Evolutionary conservation across 208 protist genomes (phyloP), one percentile per base, ranked within the genome.

Genomic region (Wallacemonas rigidus): DNA sequence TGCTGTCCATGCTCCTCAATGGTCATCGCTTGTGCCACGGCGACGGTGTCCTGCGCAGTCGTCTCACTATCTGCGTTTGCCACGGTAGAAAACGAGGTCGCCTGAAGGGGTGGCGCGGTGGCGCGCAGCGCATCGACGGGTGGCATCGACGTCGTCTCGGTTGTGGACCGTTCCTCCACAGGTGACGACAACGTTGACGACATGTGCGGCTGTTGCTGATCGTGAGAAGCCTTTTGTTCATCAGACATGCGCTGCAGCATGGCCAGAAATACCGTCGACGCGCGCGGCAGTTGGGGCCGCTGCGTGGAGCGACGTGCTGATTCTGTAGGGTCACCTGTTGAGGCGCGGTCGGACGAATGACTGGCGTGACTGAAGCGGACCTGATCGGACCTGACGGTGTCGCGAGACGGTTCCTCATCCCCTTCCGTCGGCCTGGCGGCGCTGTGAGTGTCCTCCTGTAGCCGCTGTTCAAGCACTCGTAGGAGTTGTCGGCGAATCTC

Each of bases 401-500:
- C 68, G 35, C 40, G 43, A n/a, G 40, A 3, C 26, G 56, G 35
- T 45, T 63, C 58, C 54, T 64, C 65, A 8, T 76, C 71, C 38
- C n/a, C 60, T n/a, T 63, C 8, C 4, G 36, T 43, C 3, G 3
- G 36, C 6, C 12, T 12, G 47, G 6, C 47, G 47, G 14, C 1
- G 51, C 14, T 12, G 51, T n/a, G 14, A n/a, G 14, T n/a, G 26
- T 62, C 56, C 48, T 77, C 65, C 65, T 82, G 63, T 12, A 79
- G 41, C 12, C 80, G 73, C 58, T 88, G 75, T 60, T 63, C 63
- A 48, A 85, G 61, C 57, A 85, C 75, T 70, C 74, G 72, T 36
- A 85, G 58, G 55, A 85, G 58, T 65, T 76, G 75, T 36, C 64
- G 64, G 15, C 80, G 80, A n/a, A 85, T 68, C 54, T 81, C 73